A percentile compares a stretch with the other conserved stretches of the same genome.
phyloP scores from a whole-genome alignment of 1,139 yeast genomes.

The Yamadazyma oceani region DNA sequence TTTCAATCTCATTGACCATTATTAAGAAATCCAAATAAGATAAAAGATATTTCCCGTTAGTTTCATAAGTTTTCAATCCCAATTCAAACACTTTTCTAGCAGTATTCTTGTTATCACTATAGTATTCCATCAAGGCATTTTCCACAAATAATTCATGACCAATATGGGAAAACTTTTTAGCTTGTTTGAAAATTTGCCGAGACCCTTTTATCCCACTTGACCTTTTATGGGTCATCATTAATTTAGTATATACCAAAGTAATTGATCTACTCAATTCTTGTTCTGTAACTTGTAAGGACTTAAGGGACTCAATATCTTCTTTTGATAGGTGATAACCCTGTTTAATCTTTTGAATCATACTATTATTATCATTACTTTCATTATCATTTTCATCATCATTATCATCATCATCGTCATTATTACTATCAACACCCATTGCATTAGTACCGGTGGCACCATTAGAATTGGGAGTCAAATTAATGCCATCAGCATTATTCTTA shows the following conservation, averaged over 20 bases:
- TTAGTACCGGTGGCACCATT: conserved; percentile 4
- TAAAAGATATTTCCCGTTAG: conserved; percentile 61
- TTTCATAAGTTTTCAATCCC: conserved; percentile 64
- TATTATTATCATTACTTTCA: conserved; percentile 14
- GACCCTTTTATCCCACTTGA: conserved; percentile 71
- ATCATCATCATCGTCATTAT: conserved; percentile 12
- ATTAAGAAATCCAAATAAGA: conserved; percentile 75
- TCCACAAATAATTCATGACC: conserved; percentile 80
- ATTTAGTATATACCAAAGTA: conserved; percentile 53
- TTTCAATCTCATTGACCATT: conserved; percentile 71
- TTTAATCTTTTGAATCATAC: conserved; percentile 3
- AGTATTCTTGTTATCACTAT: conserved; percentile 61
- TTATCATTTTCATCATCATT: conserved; percentile 20
- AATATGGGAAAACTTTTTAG: conserved; percentile 48
- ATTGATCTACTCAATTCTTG: conserved; percentile 34
- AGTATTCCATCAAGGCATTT: conserved; percentile 80
- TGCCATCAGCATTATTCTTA: conserved; percentile 8
- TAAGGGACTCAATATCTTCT: conserved; percentile 27
- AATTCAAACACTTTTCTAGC: conserved; percentile 79
- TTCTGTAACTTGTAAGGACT: conserved; percentile 20
- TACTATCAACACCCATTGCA: conserved; percentile 16
- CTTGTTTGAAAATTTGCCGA: conserved; percentile 62
- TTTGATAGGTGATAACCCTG: conserved; percentile 22
- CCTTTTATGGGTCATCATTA: conserved; percentile 63
- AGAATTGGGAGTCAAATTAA: conserved; percentile 8